Conservation (phyloP, 2,329 filamentous ascomycete species). For the Zarea fungicola region DNA sequence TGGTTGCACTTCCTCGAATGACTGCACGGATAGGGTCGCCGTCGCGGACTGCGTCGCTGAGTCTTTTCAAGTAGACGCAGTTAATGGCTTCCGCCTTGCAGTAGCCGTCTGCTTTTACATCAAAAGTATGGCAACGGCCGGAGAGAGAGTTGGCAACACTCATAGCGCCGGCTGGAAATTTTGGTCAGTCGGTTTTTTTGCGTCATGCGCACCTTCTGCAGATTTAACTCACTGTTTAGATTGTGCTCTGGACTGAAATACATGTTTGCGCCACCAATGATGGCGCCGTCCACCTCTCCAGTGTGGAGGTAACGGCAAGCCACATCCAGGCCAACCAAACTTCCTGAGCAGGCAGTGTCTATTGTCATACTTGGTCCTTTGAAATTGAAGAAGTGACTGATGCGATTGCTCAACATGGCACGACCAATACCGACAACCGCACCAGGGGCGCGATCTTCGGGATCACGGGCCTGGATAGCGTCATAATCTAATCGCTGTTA, state of each 20-base stretch:
- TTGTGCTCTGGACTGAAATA: constrained; percentile 40
- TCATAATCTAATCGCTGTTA: constrained; percentile 18
- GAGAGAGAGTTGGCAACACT: constrained; percentile 29
- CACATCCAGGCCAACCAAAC: constrained; percentile 40
- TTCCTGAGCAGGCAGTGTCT: constrained; percentile 48
- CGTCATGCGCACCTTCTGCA: no score
- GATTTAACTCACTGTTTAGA: constrained; percentile 38
- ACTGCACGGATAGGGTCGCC: constrained; percentile 7
- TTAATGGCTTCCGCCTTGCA: constrained; percentile 39
- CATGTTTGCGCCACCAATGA: constrained; percentile 37
- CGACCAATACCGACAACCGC: constrained; percentile 43
- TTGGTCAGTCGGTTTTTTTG: no score
- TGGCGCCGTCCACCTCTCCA: constrained; percentile 17
- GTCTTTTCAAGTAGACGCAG: constrained; percentile 37
- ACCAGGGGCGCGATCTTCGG: constrained; percentile 42
- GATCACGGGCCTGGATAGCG: constrained; percentile 29
- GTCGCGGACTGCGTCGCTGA: constrained; percentile 34
- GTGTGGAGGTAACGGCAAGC: constrained; percentile 24
- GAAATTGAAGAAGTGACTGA: constrained; percentile 44
- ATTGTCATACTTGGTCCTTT: constrained; percentile 43
- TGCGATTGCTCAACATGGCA: constrained; percentile 39
- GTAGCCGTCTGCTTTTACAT: constrained; percentile 38
- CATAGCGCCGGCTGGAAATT: no score
- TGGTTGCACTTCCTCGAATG: constrained; percentile 1
- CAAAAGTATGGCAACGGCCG: constrained; percentile 29